phyloP scores from a whole-genome alignment of 2,329 filamentous ascomycete species.

The Salinomyces thailandicus region DNA sequence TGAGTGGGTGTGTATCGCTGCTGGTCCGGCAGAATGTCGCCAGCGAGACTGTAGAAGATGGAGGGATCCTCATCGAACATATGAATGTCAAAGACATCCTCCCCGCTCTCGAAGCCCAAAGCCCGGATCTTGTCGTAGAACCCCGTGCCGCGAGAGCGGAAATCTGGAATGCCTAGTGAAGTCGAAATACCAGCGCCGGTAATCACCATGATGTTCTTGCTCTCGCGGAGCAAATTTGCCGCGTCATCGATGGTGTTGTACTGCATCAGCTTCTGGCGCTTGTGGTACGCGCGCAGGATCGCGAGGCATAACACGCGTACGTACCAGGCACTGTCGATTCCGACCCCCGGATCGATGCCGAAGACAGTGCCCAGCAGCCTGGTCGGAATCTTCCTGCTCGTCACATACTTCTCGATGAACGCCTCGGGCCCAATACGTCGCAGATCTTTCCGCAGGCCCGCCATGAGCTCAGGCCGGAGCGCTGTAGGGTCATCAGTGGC shows the following conservation, averaged over 20 bases:
- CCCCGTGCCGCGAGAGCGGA: slow-evolving; percentile 84
- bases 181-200: slow-evolving; percentile 96
- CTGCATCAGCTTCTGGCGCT: slow-evolving; percentile 64
- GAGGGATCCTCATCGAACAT: slow-evolving; percentile 77
- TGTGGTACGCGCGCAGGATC: slow-evolving; percentile 69
- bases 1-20: slow-evolving; percentile 77
- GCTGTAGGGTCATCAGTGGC: neutral
- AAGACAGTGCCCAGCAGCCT: slow-evolving; percentile 83
- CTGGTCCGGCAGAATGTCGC: slow-evolving; percentile 74
- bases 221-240: slow-evolving; percentile 60
- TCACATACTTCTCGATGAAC: slow-evolving; percentile 65
- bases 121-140: slow-evolving; percentile 78
- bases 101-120: slow-evolving; percentile 69
- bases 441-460: slow-evolving; percentile 1
- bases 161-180: slow-evolving; percentile 92
- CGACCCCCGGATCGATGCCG: slow-evolving; percentile 56
- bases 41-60: slow-evolving; percentile 85
- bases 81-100: slow-evolving; percentile 88
- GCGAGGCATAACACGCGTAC: slow-evolving; percentile 59
- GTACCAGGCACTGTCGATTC: slow-evolving; percentile 64
- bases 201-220: slow-evolving; percentile 80
- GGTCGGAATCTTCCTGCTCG: slow-evolving; percentile 55
- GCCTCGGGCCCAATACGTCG: slow-evolving; percentile 55
- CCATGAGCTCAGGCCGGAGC: neutral
- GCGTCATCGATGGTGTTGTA: slow-evolving; percentile 87